Conservation (phyloP, 2,329 filamentous ascomycete species). For the Leptographium flavum region DNA sequence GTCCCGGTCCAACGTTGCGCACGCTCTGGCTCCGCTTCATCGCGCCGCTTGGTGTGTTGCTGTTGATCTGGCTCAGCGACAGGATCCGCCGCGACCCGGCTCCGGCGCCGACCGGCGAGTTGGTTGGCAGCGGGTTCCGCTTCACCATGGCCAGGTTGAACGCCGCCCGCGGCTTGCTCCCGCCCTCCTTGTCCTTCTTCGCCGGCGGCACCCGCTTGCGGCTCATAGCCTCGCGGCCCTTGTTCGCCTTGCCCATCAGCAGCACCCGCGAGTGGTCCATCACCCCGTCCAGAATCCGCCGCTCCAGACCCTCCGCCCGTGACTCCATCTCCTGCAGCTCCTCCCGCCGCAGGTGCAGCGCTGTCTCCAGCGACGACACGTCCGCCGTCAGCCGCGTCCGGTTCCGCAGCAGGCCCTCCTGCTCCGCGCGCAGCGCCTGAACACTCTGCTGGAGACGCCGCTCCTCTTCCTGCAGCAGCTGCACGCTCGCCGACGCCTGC, state of each 20-base stretch:
- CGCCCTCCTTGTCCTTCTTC: constrained; percentile 21
- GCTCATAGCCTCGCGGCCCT: constrained; percentile 40
- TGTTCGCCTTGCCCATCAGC: constrained; percentile 56
- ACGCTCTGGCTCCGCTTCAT: constrained; percentile 70
- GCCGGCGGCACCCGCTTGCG: constrained; percentile 36
- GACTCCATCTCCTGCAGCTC: constrained; percentile 84
- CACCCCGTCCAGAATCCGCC: constrained; percentile 84
- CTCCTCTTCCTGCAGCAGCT: constrained; percentile 31
- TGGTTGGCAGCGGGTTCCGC: constrained; percentile 30
- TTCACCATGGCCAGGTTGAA: constrained; percentile 41
- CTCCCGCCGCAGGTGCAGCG: constrained; percentile 74
- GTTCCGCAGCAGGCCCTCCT: constrained; percentile 61
- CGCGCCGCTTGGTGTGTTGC: constrained; percentile 50
- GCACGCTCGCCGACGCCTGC: constrained; percentile 41
- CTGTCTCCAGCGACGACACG: constrained; percentile 81
- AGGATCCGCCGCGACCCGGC: constrained; percentile 65
- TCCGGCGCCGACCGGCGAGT: constrained; percentile 19
- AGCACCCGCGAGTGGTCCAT: constrained; percentile 90
- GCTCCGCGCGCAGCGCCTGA: constrained; percentile 46
- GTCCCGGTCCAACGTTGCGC: constrained; percentile 37
- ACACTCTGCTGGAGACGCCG: constrained; percentile 39
- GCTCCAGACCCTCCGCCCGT: constrained; percentile 77
- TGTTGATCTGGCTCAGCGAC: constrained; percentile 79
- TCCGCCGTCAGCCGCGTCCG: constrained; percentile 73
- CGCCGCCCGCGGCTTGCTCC: constrained; percentile 20